Percentiles rank a stretch among this genome's conserved stretches.
Evolutionary conservation across 371 early-diverging fungal species (phyloP).

Genomic region (Parasitella parasitica): DNA sequence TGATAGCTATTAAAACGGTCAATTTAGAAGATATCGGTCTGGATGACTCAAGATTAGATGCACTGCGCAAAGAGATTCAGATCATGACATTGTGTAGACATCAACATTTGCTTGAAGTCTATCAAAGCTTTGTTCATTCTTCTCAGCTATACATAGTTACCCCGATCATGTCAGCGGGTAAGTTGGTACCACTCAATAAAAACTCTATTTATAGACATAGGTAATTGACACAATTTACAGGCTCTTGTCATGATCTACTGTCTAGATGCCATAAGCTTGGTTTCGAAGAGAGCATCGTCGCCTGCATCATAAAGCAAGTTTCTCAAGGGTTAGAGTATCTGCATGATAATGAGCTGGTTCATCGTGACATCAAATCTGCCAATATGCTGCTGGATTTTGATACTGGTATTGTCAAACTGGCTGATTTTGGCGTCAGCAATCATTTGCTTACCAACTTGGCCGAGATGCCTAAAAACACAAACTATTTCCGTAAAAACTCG

Average conservation of each 20-base stretch:
- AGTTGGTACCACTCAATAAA: not conserved
- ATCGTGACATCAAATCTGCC: constrained; percentile 93
- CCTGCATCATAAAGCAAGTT: constrained; percentile 82
- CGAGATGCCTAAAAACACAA: constrained; percentile 9
- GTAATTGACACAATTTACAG: constrained; percentile 6
- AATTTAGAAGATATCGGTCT: constrained; percentile 27
- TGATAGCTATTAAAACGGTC: constrained; percentile 45
- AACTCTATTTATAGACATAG: not conserved
- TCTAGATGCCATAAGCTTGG: constrained; percentile 24
- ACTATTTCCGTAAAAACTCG: not conserved
- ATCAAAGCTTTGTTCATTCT: constrained; percentile 64
- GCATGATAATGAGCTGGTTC: constrained; percentile 90
- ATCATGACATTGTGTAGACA: constrained; percentile 74
- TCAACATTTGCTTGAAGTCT: constrained; percentile 63
- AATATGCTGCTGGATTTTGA: constrained; percentile 89
- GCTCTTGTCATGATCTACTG: constrained; percentile 46
- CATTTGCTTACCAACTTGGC: constrained; percentile 18
- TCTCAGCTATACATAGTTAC: constrained; percentile 66
- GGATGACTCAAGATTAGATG: constrained; percentile 36
- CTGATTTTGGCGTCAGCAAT: constrained; percentile 52
- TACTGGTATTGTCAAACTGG: constrained; percentile 40
- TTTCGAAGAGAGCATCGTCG: constrained; percentile 35
- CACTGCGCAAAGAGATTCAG: constrained; percentile 61
- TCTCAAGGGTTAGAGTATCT: constrained; percentile 87
- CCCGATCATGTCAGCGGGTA: constrained; percentile 68